Base-by-base conservation (phyloP, 345 rosid species). In the Euclidium syriacum region DNA sequence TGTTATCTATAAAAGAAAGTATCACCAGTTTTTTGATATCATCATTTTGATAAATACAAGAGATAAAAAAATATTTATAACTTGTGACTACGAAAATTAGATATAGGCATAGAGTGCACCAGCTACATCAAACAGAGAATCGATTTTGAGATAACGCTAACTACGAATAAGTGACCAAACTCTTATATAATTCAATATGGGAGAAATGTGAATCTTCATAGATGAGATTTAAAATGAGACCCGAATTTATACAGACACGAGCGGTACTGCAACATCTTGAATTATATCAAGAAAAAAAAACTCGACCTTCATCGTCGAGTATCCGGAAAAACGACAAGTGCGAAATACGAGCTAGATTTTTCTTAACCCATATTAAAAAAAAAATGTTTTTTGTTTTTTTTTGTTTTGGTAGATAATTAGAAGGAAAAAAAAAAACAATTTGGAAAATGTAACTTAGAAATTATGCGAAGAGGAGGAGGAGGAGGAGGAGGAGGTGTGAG, bases 401-500 rank as follows among this genome's bases (percentile, higher is more conserved):
- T 8, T 2, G 3, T 8, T 11, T 39, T 52, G 35, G 14, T 52
- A 42, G 42, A 43, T 40, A 52, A 40, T 4, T 20, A 42, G 17
- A 30, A 20, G 33, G 32, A 56, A 7, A 58, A 7, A 22, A 42
- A 38, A 6, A 47, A 2, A 17, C 7, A 39, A 10, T 15, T 27
- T 40, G 14, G 4, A 2, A 8, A 14, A 29, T 14, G 1, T 17
- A 11, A 15, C 22, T 52, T 56, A 57, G 42, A 41, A 51, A 34
- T 25, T 7, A 57, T 57, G 60, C 1, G 56, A 56, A 43, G 75
- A 71, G 14, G 75, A 71, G 10, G 75, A 63, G 1, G 71, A 64
- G 0, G 64, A 36, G 43, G 75, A 54, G 25, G 19, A 20, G 58
- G 49, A 30, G 11, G 27, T 24, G n/a, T 59, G 2, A 27, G 38